A percentile compares a stretch with the other conserved stretches of the same genome.
phyloP scores from a whole-genome alignment of 495 filamentous ascomycete species.

The Baudoinia panamericana region DNA sequence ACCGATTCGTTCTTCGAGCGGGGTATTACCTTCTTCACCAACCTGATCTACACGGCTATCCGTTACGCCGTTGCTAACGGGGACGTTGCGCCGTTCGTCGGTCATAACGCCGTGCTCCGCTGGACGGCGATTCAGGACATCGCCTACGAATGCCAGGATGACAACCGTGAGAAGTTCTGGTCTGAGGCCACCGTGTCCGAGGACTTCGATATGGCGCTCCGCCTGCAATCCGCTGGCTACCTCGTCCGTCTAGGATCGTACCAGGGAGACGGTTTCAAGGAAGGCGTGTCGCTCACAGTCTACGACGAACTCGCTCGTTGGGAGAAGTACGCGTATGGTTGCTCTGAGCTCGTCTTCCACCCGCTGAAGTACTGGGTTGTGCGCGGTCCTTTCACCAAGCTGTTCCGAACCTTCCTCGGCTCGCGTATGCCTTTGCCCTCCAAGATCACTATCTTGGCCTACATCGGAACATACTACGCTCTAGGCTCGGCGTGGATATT shows the following conservation, averaged over 20 bases:
- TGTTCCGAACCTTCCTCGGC: slow-evolving; percentile 58
- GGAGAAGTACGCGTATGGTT: slow-evolving; percentile 85
- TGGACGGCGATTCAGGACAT: slow-evolving; percentile 71
- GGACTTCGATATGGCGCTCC: slow-evolving; percentile 77
- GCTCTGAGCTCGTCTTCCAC: slow-evolving; percentile 70
- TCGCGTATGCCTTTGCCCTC: slow-evolving; percentile 64
- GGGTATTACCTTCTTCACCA: slow-evolving; percentile 70
- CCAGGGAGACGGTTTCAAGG: slow-evolving; percentile 65
- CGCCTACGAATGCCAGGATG: slow-evolving; percentile 48
- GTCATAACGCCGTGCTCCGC: slow-evolving; percentile 68
- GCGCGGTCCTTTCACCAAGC: slow-evolving; percentile 54
- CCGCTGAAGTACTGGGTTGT: slow-evolving; percentile 46
- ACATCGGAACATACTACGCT: slow-evolving; percentile 81
- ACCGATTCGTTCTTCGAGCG: slow-evolving; percentile 34
- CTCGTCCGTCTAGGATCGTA: slow-evolving; percentile 62
- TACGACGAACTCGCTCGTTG: slow-evolving; percentile 74
- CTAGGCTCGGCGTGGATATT: slow-evolving; percentile 69
- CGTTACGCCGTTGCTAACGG: slow-evolving; percentile 67
- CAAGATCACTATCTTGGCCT: slow-evolving; percentile 69
- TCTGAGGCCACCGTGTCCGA: slow-evolving; percentile 72
- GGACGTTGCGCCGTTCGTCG: slow-evolving; percentile 60
- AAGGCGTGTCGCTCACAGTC: slow-evolving; percentile 72
- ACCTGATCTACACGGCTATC: slow-evolving; percentile 70
- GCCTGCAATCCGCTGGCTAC: slow-evolving; percentile 59
- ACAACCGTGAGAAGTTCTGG: slow-evolving; percentile 67